Evolutionary conservation across 1,284 basidiomycete genomes (phyloP).

Genomic region (Cryptococcus hybrid): DNA sequence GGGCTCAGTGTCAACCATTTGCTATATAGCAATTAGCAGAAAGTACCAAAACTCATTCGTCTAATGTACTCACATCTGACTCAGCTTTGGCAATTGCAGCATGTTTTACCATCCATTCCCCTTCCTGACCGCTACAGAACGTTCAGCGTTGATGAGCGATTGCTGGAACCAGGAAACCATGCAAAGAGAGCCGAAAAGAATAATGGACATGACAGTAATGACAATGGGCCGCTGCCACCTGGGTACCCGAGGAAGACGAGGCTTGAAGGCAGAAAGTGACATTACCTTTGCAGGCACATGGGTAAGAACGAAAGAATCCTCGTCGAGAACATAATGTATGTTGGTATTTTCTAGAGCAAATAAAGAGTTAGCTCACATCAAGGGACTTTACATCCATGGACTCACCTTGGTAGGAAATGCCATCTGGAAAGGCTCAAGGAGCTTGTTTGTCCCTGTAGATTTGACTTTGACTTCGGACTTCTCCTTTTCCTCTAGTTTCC

Average conservation of each 20-base stretch:
- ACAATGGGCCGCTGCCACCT: constrained; percentile 24
- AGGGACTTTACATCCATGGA: too few species aligned
- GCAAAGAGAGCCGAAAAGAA: constrained; percentile 24
- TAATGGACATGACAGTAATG: constrained; percentile 21
- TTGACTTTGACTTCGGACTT: neutral
- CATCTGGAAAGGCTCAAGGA: constrained; percentile 19
- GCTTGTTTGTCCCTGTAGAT: neutral
- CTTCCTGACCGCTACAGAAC: constrained; percentile 16
- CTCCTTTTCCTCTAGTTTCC: constrained; percentile 14
- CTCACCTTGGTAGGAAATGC: constrained; percentile 14
- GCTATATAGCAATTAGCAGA: neutral
- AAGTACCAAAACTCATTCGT: too few species aligned
- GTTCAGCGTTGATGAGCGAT: constrained; percentile 12
- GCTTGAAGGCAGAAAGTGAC: constrained; percentile 18
- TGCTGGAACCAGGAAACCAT: constrained; percentile 24
- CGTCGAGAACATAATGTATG: constrained; percentile 15
- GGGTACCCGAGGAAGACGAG: constrained; percentile 15
- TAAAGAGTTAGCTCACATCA: too few species aligned
- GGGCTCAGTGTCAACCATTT: constrained; percentile 16
- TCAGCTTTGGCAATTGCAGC: constrained; percentile 12
- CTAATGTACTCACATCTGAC: constrained; percentile 8
- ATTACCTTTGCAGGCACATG: constrained; percentile 20
- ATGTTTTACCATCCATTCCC: constrained; percentile 21
- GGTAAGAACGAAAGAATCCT: constrained; percentile 21
- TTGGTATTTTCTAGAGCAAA: neutral